Conservation (phyloP, 2,329 filamentous ascomycete genomes). For the Cladosporium colombiae region DNA sequence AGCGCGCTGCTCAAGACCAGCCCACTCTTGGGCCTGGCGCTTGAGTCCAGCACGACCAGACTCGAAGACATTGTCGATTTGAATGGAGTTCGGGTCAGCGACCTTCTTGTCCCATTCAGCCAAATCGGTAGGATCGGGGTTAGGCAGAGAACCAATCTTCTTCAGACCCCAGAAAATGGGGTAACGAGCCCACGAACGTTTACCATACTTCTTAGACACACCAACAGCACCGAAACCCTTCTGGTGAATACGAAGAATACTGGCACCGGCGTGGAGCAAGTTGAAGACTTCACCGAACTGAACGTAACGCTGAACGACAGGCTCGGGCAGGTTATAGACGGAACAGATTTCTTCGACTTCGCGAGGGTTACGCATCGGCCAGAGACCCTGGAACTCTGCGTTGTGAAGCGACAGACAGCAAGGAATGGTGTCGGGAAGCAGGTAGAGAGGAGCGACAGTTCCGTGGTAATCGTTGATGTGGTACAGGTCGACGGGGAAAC, state of each 20-base stretch:
- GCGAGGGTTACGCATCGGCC: slow-evolving; percentile 64
- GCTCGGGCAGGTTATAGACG: slow-evolving; percentile 62
- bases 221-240: slow-evolving; percentile 68
- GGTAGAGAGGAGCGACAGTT: slow-evolving; percentile 63
- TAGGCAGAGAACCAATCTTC: slow-evolving; percentile 63
- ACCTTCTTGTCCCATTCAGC: slow-evolving; percentile 60
- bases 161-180: slow-evolving; percentile 69
- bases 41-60: slow-evolving; percentile 55
- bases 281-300: slow-evolving; percentile 72
- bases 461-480: slow-evolving; percentile 69
- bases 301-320: slow-evolving; percentile 61
- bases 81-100: slow-evolving; percentile 51
- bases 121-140: slow-evolving; percentile 66
- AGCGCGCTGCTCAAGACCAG: slow-evolving; percentile 61
- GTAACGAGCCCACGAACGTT: slow-evolving; percentile 65
- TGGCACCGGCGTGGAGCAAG: slow-evolving; percentile 65
- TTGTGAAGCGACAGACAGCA: slow-evolving; percentile 67
- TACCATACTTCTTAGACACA: slow-evolving; percentile 68
- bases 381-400: slow-evolving; percentile 68
- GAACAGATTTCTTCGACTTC: slow-evolving; percentile 65
- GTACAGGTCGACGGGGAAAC: slow-evolving; percentile 65
- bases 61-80: slow-evolving; percentile 58
- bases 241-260: slow-evolving; percentile 66
- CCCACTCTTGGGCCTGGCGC: slow-evolving; percentile 67
- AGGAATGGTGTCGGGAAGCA: slow-evolving; percentile 63